Percentiles rank a stretch among this genome's conserved stretches.
Conservation (phyloP, 2,329 filamentous ascomycete genomes). For the Botrytis paeoniae region DNA sequence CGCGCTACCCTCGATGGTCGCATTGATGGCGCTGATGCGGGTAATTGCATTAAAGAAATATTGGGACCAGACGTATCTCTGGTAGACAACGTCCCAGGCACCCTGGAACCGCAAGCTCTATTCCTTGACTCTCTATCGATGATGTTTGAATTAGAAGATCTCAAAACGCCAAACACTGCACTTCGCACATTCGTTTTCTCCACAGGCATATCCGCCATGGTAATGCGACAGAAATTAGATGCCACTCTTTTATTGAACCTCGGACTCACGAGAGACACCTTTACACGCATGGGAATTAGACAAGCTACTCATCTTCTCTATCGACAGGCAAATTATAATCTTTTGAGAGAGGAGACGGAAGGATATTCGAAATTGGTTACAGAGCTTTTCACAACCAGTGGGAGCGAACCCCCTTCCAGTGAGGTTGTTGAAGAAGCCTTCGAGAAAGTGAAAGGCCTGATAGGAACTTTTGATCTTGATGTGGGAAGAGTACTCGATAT, state of each 20-base stretch:
- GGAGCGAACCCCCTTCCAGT: conserved; percentile 68
- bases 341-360: conserved; percentile 91
- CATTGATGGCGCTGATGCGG: conserved; percentile 66
- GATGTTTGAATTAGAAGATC: conserved; percentile 64
- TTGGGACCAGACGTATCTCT: conserved; percentile 53
- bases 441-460: conserved; percentile 87
- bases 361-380: conserved; percentile 96
- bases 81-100: conserved; percentile 49
- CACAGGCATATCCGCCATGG: conserved; percentile 66
- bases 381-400: conserved; percentile 88
- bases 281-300: conserved; percentile 76
- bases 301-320: conserved; percentile 93
- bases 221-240: conserved; percentile 83
- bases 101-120: conserved; percentile 62
- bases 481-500: conserved; percentile 93
- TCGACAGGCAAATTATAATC: conserved; percentile 93
- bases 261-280: conserved; percentile 80
- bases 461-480: conserved; percentile 95
- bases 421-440: conserved; percentile 82
- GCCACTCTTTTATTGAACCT: conserved; percentile 70
- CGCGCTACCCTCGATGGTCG: conserved; percentile 69
- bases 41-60: conserved; percentile 70
- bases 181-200: conserved; percentile 69
- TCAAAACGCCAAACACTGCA: conserved; percentile 39
- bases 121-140: conserved; percentile 84